phyloP scores from a whole-genome alignment of 139 green algal genomes.

The Closterium sp. region DNA sequence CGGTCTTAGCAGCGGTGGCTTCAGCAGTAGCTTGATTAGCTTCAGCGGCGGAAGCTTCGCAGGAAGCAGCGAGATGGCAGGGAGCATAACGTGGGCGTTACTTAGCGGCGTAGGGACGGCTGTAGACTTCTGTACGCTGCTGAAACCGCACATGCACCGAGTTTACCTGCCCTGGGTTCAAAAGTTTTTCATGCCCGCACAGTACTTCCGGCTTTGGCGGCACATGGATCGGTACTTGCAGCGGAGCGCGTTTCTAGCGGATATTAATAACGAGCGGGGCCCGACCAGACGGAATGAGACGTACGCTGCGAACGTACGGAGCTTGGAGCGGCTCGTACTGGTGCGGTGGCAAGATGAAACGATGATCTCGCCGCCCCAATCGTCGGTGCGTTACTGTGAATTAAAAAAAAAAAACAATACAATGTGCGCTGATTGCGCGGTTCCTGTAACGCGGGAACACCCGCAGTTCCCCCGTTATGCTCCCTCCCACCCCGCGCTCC shows the following conservation, averaged over 20 bases:
- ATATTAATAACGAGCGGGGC: background rate
- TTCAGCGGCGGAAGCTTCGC: background rate
- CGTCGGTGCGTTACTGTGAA: background rate
- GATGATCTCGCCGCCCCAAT: background rate
- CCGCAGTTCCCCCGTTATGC: background rate
- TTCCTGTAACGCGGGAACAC: background rate
- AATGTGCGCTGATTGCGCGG: background rate
- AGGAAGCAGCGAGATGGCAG: background rate
- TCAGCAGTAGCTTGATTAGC: background rate
- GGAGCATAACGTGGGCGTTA: background rate
- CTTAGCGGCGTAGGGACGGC: background rate
- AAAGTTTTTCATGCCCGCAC: constrained; percentile 1
- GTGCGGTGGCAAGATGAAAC: background rate
- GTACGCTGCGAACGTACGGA: background rate
- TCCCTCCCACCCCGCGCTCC: too few species aligned
- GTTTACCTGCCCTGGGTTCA: background rate
- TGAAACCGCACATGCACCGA: background rate
- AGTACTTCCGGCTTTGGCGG: background rate
- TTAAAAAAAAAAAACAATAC: too few species aligned
- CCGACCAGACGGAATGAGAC: background rate
- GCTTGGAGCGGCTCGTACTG: background rate
- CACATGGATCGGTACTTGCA: background rate
- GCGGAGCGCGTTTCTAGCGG: background rate
- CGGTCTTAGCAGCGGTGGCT: background rate
- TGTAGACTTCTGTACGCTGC: background rate